phyloP scores from a whole-genome alignment of 306 rosid genomes.

The Phaseolus lunatus region DNA sequence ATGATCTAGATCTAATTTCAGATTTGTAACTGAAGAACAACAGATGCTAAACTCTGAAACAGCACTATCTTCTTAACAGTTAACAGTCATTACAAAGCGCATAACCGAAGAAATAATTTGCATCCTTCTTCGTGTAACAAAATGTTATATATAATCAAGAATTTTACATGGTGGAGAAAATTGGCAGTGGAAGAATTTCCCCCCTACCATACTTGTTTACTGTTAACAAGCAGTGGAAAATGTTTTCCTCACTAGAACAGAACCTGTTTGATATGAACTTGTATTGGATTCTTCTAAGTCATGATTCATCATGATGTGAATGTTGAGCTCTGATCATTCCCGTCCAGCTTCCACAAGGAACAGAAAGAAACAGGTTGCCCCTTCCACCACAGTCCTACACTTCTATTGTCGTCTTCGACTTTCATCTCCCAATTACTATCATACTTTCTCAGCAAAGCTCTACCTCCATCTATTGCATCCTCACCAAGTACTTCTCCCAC shows the following conservation, averaged over 20 bases:
- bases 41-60: constrained; percentile 24
- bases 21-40: constrained; percentile 14
- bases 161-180: constrained; percentile 1
- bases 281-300: not conserved
- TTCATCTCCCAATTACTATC: constrained; percentile 90
- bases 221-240: not conserved
- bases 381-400: constrained; percentile 83
- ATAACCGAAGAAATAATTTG: constrained; percentile 26
- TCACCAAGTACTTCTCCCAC: constrained; percentile 62
- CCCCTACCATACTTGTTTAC: not conserved
- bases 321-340: constrained; percentile 39
- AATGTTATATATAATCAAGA: constrained; percentile 8
- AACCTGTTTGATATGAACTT: constrained; percentile 1
- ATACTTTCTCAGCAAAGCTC: constrained; percentile 86
- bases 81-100: constrained; percentile 26
- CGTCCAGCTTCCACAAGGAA: constrained; percentile 72
- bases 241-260: not conserved
- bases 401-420: constrained; percentile 64
- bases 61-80: not conserved
- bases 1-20: constrained; percentile 22
- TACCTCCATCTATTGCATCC: constrained; percentile 75
- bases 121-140: constrained; percentile 33
- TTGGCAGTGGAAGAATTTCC: not conserved
- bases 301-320: not conserved
- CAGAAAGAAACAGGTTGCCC: constrained; percentile 84